Conservation (phyloP, 73 alveolate genomes). For the Symbiodinium pilosum region DNA sequence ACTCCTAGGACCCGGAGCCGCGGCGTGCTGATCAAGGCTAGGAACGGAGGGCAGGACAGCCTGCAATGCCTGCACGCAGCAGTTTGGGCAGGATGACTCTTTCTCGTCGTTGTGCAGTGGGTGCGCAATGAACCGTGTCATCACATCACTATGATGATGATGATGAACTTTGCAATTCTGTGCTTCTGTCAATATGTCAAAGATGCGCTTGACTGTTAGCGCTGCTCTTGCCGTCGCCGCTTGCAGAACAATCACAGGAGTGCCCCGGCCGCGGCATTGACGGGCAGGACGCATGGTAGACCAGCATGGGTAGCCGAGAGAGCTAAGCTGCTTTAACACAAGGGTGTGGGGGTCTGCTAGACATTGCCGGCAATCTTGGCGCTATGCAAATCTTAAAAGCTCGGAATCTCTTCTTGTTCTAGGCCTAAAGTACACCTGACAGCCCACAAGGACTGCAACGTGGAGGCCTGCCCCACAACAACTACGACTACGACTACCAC, state of each 20-base stretch:
- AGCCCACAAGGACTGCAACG: slow-evolving; percentile 19
- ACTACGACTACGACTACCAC: slow-evolving; percentile 60
- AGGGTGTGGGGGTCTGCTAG: neutral
- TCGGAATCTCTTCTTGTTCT: too few species aligned
- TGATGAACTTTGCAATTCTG: too few species aligned
- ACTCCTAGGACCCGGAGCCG: slow-evolving; percentile 42
- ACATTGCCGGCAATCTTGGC: neutral
- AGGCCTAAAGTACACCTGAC: too few species aligned
- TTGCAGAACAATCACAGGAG: too few species aligned
- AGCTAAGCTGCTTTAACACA: neutral
- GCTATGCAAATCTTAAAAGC: too few species aligned
- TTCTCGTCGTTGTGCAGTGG: too few species aligned
- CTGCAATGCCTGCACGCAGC: neutral
- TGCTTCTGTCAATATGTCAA: too few species aligned
- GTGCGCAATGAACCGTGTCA: too few species aligned
- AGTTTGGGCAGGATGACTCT: neutral
- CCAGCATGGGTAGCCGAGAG: neutral
- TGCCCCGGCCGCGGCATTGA: neutral
- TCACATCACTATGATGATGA: too few species aligned
- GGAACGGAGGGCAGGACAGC: slow-evolving; percentile 79
- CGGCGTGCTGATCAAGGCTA: slow-evolving; percentile 22
- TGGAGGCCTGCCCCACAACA: slow-evolving; percentile 51
- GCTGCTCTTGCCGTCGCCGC: too few species aligned
- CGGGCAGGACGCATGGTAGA: neutral
- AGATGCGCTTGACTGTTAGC: too few species aligned